A percentile compares a stretch with the other conserved stretches of the same genome.
These are phyloP conservation scores for Chaetomidium leptoderma DNA, from an alignment of 495 filamentous ascomycete species.

Conservation along the genomic window DNA sequence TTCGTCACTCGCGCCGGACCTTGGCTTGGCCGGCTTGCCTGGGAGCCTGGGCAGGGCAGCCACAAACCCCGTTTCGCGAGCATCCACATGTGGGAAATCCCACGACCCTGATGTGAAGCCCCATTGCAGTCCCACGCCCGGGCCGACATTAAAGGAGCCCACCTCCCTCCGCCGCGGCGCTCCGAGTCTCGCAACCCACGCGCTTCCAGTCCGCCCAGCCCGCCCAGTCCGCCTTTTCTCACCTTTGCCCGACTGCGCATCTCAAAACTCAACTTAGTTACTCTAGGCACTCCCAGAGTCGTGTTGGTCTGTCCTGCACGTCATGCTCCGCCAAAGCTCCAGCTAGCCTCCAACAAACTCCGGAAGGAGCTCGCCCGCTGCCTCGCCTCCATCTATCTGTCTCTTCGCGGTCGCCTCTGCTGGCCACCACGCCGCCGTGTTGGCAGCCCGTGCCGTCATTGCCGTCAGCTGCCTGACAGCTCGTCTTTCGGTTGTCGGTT, in stretches of 20 bases:
- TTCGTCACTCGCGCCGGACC: conserved; percentile 27
- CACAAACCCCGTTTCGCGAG: conserved; percentile 23
- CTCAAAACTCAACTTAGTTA: too few species aligned
- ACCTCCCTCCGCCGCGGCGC: conserved; percentile 27
- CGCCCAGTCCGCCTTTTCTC: not conserved
- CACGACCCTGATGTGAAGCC: conserved; percentile 16
- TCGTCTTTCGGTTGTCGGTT: conserved; percentile 23
- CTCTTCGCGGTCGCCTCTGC: not conserved
- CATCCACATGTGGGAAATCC: conserved; percentile 19
- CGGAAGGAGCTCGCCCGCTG: conserved; percentile 12
- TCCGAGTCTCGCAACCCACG: conserved; percentile 24
- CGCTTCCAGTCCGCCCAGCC: conserved; percentile 17
- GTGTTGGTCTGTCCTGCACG: conserved; percentile 18
- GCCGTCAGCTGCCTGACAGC: conserved; percentile 17
- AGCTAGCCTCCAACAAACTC: conserved; percentile 18
- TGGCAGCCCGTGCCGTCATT: conserved; percentile 18
- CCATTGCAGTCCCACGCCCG: conserved; percentile 21
- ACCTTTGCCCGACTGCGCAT: not conserved
- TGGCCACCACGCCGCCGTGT: not conserved
- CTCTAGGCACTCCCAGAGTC: not conserved
- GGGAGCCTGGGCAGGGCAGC: conserved; percentile 16
- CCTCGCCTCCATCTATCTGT: not conserved
- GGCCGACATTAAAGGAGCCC: conserved; percentile 28
- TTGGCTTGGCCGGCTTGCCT: conserved; percentile 8
- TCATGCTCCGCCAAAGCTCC: conserved; percentile 23